These are phyloP conservation scores for Ilex asprella DNA, from an alignment of 257 asterid species.

Conservation along the genomic window DNA sequence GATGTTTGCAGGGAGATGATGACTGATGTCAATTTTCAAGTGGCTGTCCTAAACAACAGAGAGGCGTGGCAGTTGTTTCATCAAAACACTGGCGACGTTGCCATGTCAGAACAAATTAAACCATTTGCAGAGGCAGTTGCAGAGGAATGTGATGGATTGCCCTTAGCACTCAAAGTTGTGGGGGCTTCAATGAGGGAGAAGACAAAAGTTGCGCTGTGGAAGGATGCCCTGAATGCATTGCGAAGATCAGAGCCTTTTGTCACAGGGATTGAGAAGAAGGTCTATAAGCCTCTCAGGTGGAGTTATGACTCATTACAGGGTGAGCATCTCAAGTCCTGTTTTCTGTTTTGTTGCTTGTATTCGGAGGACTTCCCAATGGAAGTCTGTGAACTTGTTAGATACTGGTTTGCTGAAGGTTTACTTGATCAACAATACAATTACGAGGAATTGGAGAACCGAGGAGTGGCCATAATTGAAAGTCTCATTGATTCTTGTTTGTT, in stretches of 20 bases:
- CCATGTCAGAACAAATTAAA: not conserved
- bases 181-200: slow-evolving; percentile 13
- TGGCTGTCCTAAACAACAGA: not conserved
- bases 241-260: slow-evolving; percentile 8
- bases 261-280: slow-evolving; percentile 5
- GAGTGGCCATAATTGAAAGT: slow-evolving; percentile 9
- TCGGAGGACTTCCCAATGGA: slow-evolving; percentile 4
- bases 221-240: not conserved
- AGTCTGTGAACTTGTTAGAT: slow-evolving; percentile 9
- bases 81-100: slow-evolving; percentile 1
- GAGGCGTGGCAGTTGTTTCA: slow-evolving; percentile 13
- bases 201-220: slow-evolving; percentile 1
- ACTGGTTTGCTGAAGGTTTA: slow-evolving; percentile 21
- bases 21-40: slow-evolving; percentile 1
- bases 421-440: slow-evolving; percentile 10
- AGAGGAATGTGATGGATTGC: slow-evolving; percentile 14
- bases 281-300: slow-evolving; percentile 13
- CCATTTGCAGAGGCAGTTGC: slow-evolving; percentile 1
- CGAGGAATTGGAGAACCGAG: slow-evolving; percentile 14
- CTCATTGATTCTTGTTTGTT: slow-evolving; percentile 19
- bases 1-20: slow-evolving; percentile 1
- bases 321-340: slow-evolving; percentile 11
- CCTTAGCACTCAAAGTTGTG: slow-evolving; percentile 7
- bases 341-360: slow-evolving; percentile 20
- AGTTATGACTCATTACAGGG: slow-evolving; percentile 15